Conservation (phyloP, 2,329 filamentous ascomycete genomes). For the Colletotrichum echinochloae region DNA sequence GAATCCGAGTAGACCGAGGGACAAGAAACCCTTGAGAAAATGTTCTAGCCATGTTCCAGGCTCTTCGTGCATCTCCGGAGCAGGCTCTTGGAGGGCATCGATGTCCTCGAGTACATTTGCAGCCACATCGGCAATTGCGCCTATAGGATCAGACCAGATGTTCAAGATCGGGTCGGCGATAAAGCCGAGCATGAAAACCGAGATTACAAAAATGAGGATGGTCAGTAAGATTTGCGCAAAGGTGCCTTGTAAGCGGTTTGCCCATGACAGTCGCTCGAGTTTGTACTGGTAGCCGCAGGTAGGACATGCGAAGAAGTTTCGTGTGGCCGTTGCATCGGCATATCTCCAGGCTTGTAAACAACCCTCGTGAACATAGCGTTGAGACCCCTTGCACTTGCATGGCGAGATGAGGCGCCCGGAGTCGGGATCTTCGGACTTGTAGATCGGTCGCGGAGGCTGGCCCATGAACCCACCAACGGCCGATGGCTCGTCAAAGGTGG, state of each 20-base stretch:
- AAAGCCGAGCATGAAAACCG: slow-evolving; percentile 88
- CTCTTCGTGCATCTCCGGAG: slow-evolving; percentile 58
- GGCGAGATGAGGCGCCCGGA: slow-evolving; percentile 86
- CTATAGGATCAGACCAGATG: slow-evolving; percentile 83
- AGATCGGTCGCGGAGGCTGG: slow-evolving; percentile 57
- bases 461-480: slow-evolving; percentile 36
- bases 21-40: slow-evolving; percentile 90
- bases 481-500: slow-evolving; percentile 55
- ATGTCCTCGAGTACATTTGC: slow-evolving; percentile 58
- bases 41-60: slow-evolving; percentile 80
- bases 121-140: slow-evolving; percentile 67
- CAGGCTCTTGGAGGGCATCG: slow-evolving; percentile 48
- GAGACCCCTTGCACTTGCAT: slow-evolving; percentile 92
- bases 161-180: slow-evolving; percentile 93
- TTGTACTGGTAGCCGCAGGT: slow-evolving; percentile 89
- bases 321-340: slow-evolving; percentile 71
- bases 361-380: slow-evolving; percentile 93
- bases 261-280: slow-evolving; percentile 81
- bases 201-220: slow-evolving; percentile 74
- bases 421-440: slow-evolving; percentile 79
- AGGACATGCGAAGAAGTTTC: slow-evolving; percentile 88
- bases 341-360: slow-evolving; percentile 88
- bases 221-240: slow-evolving; percentile 78
- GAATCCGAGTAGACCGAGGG: slow-evolving; percentile 87
- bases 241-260: slow-evolving; percentile 74